Percentiles rank a stretch among this genome's conserved stretches.
phyloP scores from a whole-genome alignment of 2,329 filamentous ascomycete genomes.

The Ceratocystis huliohia region DNA sequence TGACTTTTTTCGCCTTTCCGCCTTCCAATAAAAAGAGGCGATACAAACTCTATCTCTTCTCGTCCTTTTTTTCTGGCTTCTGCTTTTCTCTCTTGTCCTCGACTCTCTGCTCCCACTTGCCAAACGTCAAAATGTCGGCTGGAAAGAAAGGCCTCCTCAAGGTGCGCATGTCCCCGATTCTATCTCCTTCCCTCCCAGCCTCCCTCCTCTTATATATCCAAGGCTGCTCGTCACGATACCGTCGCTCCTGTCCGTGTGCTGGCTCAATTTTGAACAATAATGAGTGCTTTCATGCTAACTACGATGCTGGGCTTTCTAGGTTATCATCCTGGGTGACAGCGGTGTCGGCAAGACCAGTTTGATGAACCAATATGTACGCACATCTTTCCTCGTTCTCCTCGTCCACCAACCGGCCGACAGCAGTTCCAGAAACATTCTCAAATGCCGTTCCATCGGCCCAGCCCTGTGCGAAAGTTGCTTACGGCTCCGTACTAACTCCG shows the following conservation, averaged over 20 bases:
- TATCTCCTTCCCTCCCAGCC: constrained; percentile 14
- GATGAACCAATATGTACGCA: constrained; percentile 99
- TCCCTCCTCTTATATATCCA: not conserved
- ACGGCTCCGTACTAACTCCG: not conserved
- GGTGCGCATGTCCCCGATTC: constrained; percentile 37
- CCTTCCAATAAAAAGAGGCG: not conserved
- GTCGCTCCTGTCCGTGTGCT: not conserved
- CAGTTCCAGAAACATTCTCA: not conserved
- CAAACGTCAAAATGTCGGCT: constrained; percentile 49
- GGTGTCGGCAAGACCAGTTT: constrained; percentile 98
- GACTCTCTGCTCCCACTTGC: not conserved
- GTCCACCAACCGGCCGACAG: not conserved
- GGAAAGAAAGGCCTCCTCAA: constrained; percentile 86
- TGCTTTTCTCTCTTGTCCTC: not conserved
- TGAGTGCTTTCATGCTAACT: constrained; percentile 4
- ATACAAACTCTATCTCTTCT: constrained; percentile 3
- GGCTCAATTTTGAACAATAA: not conserved
- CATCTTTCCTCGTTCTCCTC: not conserved
- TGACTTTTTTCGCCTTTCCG: not conserved
- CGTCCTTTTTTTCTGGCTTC: not conserved
- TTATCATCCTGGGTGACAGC: constrained; percentile 97
- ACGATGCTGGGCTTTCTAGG: constrained; percentile 41
- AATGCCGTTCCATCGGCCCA: not conserved
- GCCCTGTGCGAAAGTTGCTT: not conserved
- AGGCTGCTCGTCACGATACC: not conserved